Base-by-base conservation (phyloP, 257 asterid genomes). In the Forsythia viridissima region DNA sequence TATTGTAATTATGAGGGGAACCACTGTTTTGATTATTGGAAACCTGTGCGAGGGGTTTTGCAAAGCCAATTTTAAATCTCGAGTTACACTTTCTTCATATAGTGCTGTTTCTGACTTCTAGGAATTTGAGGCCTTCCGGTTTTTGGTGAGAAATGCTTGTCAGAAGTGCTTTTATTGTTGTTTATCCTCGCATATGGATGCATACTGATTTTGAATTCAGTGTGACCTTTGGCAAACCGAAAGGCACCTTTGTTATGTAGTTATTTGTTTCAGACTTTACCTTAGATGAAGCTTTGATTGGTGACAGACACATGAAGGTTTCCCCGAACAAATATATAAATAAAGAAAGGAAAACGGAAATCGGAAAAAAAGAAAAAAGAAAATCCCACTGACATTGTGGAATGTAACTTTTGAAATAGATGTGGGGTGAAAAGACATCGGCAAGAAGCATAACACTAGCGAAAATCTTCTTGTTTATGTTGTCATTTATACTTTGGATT, bases 1-100 rank as follows among this genome's bases (percentile, higher is more conserved):
- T 42, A 6, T 39, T 7, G 20, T 43, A 65, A 48, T 65, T 44
- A 66, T 71, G 73, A 76, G 66, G 46, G 52, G 46, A 77, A 39
- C 52, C 69, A n/a, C 48, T 69, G 42, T 66, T 40, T 38, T 41
- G 39, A 43, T 5, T 59, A 10, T 37, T 10, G 21, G 76, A 8
- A 38, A 37, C 74, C 16, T 43, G 15, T 20, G 16, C n/a, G 15
- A 57, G 46, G 21, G 65, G 71, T 41, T 34, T 37, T 20, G 69
- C 42, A 74, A 72, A 59, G 48, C 72, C 7, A 79, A 48, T 40
- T 61, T 6, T 15, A 24, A 42, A 66, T 66, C 55, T 67, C 9
- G 8, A 41, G 46, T 69, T 72, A 36, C 37, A 46, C 61, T 72
- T 61, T 61, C 1, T 24, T 2, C 67, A 3, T 8, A 9, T 44